phyloP scores from a whole-genome alignment of 2,329 filamentous ascomycete genomes.

The Coleophoma cylindrospora region DNA sequence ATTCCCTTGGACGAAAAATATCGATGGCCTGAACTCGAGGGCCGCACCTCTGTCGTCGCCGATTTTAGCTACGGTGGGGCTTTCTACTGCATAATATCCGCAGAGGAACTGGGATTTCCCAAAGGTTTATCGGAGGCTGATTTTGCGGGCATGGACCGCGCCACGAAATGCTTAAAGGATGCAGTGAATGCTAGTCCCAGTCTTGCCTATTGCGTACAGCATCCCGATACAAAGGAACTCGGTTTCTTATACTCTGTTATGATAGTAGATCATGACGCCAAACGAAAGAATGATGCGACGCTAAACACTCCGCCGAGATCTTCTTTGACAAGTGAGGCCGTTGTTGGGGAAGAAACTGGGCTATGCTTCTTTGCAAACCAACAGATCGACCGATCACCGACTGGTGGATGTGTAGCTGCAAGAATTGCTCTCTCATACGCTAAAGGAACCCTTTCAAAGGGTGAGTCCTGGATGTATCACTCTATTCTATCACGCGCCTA shows the following conservation, averaged over 20 bases:
- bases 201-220: not conserved
- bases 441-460: not conserved
- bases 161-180: not conserved
- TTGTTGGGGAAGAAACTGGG: not conserved
- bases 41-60: not conserved
- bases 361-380: slow-evolving; percentile 1
- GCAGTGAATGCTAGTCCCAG: not conserved
- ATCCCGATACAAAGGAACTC: not conserved
- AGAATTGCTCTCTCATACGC: slow-evolving; percentile 1
- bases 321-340: too few relatives aligned
- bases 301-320: too few relatives aligned
- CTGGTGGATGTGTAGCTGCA: slow-evolving; percentile 1
- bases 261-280: not conserved
- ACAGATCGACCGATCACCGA: slow-evolving; percentile 1
- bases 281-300: not conserved
- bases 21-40: not conserved
- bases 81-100: not conserved
- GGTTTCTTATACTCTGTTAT: not conserved
- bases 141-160: not conserved
- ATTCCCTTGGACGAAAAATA: not conserved
- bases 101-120: not conserved
- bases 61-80: not conserved
- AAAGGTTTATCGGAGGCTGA: not conserved
- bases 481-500: slow-evolving; percentile 1
- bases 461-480: slow-evolving; percentile 1